Evolutionary conservation across 768 basidiomycete species (phyloP).

Genomic region (Lentinula lateritia): DNA sequence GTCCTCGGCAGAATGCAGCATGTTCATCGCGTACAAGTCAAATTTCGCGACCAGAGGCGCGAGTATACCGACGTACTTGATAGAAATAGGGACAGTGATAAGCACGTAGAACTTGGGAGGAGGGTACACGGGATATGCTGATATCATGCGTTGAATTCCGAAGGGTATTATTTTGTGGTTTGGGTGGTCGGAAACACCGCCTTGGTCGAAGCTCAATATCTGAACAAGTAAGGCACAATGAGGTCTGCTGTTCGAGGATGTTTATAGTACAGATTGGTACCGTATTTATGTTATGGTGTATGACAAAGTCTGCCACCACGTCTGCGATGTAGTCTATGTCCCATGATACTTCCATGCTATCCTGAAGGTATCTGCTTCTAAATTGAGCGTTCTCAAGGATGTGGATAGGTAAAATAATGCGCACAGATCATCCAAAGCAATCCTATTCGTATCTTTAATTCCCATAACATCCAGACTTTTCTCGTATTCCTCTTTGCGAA

Average conservation of each 20-base stretch:
- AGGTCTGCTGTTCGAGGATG: conserved; percentile 9
- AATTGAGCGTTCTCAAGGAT: not conserved
- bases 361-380: conserved; percentile 51
- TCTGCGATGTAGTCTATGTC: conserved; percentile 51
- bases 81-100: conserved; percentile 44
- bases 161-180: conserved; percentile 74
- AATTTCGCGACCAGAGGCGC: conserved; percentile 46
- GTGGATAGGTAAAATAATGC: conserved; percentile 19
- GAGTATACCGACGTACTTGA: conserved; percentile 62
- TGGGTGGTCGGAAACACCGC: conserved; percentile 78
- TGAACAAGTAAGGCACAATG: conserved; percentile 21
- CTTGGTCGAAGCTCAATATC: conserved; percentile 82
- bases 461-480: conserved; percentile 50
- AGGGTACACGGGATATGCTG: conserved; percentile 15
- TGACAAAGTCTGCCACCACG: conserved; percentile 54
- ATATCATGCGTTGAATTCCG: conserved; percentile 45
- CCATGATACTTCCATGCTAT: conserved; percentile 70
- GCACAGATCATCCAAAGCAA: conserved; percentile 66
- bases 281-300: conserved; percentile 52
- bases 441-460: conserved; percentile 34
- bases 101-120: conserved; percentile 51
- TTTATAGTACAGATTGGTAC: conserved; percentile 35
- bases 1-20: conserved; percentile 20
- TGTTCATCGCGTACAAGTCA: conserved; percentile 24
- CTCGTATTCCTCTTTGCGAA: conserved; percentile 39